Percentiles rank a stretch among this genome's conserved stretches.
phyloP scores from a whole-genome alignment of 1,139 yeast genomes.

The Blastobotrys capitulatus region DNA sequence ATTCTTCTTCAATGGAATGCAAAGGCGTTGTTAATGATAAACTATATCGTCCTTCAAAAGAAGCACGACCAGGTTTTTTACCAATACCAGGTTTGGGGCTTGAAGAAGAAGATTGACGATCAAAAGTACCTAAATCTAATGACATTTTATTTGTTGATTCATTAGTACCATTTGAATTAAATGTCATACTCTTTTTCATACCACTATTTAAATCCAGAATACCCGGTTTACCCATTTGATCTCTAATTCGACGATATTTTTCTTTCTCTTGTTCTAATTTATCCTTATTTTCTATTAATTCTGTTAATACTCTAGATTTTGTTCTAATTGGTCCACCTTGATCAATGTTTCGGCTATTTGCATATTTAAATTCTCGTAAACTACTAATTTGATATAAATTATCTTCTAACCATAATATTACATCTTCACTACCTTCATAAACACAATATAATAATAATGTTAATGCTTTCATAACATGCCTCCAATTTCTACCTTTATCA shows the following conservation, averaged over 20 bases:
- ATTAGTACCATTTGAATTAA: neutral
- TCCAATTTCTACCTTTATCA: slow-evolving; percentile 97
- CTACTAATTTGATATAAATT: slow-evolving; percentile 76
- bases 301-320: slow-evolving; percentile 28
- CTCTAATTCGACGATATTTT: slow-evolving; percentile 28
- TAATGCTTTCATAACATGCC: slow-evolving; percentile 88
- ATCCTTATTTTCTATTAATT: slow-evolving; percentile 27
- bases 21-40: slow-evolving; percentile 16
- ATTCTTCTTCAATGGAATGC: slow-evolving; percentile 19
- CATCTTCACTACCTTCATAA: slow-evolving; percentile 79
- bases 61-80: neutral
- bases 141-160: slow-evolving; percentile 11
- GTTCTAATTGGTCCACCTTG: slow-evolving; percentile 31
- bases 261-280: slow-evolving; percentile 29
- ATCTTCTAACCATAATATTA: slow-evolving; percentile 81
- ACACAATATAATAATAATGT: slow-evolving; percentile 83
- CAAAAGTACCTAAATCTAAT: slow-evolving; percentile 12
- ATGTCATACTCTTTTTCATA: neutral
- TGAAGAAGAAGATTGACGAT: neutral
- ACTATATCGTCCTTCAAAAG: slow-evolving; percentile 15
- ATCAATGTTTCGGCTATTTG: slow-evolving; percentile 30
- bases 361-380: slow-evolving; percentile 42
- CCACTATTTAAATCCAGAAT: slow-evolving; percentile 21
- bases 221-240: slow-evolving; percentile 31
- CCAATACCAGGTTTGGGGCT: neutral